Evolutionary conservation across 306 rosid species (phyloP), one percentile per base, ranked within the genome.

Genomic region (Vigna angularis): DNA sequence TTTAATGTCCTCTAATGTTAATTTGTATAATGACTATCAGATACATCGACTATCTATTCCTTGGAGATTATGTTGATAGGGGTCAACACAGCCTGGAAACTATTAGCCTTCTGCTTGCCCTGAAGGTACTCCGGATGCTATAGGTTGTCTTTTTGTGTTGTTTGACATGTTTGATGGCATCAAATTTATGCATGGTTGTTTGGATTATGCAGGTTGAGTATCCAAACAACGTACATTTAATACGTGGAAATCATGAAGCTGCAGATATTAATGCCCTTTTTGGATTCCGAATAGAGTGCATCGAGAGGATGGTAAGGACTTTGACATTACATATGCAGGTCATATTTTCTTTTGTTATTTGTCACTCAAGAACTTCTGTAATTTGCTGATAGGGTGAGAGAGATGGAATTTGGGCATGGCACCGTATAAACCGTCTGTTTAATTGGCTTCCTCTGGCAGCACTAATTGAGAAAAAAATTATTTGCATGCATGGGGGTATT

Each of bases 381-480:
- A 79, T 58, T 77, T 84, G 55, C 58, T 83, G 74, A 84, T 65
- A 96, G 99, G 99, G 99, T 12, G 99, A 96, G 81, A 88, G 99
- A 83, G 99, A 96, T 56, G 99, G 99, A 87, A 96, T 96, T 75
- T 96, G 99, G 99, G 83, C 96, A 24, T 96, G 99, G 99, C 97
- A 93, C 89, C 96, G 99, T 38, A 91, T 96, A 70, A 96, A 96
- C 81, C 93, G 96, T 40, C 85, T 96, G 80, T 96, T 96, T 80
- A 96, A 96, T 85, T 96, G 99, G 99, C 98, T 96, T 83, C 99
- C 99, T 64, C 87, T 96, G 15, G 98, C 99, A 30, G 99, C 99
- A 57, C 83, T 96, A 15, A 96, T 96, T 63, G 98, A 96, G 86
- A 96, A 96, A 85, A 96, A 96, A 70, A 96, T 96, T 57, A 93